These are phyloP conservation scores for Guyanaporus albipodus DNA, from an alignment of 768 basidiomycete genomes.

Conservation along the genomic window DNA sequence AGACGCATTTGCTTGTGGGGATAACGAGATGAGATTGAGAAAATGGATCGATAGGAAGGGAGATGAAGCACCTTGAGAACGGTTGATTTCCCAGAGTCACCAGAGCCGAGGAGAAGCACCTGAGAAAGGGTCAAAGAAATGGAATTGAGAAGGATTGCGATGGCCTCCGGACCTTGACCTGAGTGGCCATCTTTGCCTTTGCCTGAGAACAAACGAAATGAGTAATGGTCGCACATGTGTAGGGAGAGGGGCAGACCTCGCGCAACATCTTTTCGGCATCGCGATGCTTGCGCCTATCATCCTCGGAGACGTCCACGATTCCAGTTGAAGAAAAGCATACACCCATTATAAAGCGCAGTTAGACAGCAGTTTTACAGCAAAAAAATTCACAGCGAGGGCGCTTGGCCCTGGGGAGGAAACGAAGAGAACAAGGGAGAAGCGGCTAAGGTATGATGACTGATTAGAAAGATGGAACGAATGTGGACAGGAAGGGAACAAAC, in stretches of 20 bases:
- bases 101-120: constrained; percentile 88
- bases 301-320: constrained; percentile 58
- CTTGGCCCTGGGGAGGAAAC: constrained; percentile 8
- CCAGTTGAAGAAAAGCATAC: constrained; percentile 66
- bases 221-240: background rate
- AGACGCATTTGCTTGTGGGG: constrained; percentile 87
- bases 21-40: constrained; percentile 1
- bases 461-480: background rate
- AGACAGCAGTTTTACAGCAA: constrained; percentile 6
- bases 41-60: background rate
- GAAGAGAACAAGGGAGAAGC: background rate
- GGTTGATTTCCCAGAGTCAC: constrained; percentile 92
- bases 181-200: constrained; percentile 62
- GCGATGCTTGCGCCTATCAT: constrained; percentile 59
- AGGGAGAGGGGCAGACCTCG: constrained; percentile 47
- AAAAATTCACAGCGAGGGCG: constrained; percentile 2
- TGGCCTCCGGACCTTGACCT: constrained; percentile 64
- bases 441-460: background rate
- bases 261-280: constrained; percentile 76
- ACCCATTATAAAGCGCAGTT: constrained; percentile 50
- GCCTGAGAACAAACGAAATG: constrained; percentile 43
- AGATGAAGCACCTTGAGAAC: constrained; percentile 76
- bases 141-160: background rate
- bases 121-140: constrained; percentile 24
- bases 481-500: background rate